phyloP scores from a whole-genome alignment of 2,329 filamentous ascomycete genomes.

The Penicillium sclerotigenum region DNA sequence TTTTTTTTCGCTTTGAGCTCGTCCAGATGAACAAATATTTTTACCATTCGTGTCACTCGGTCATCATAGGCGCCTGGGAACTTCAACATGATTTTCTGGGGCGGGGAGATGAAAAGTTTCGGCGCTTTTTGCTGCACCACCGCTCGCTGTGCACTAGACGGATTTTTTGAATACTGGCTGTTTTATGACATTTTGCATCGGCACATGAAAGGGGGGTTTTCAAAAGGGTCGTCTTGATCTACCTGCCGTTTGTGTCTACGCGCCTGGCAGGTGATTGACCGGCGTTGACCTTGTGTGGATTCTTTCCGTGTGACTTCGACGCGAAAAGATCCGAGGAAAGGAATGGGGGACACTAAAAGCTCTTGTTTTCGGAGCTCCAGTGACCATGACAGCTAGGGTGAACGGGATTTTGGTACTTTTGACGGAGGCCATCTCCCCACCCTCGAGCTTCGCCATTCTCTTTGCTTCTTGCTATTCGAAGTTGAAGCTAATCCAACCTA shows the following conservation, averaged over 20 bases:
- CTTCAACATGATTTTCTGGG: constrained; percentile 22
- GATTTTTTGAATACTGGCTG: constrained; percentile 23
- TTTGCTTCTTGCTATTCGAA: constrained; percentile 15
- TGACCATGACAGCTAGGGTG: constrained; percentile 7
- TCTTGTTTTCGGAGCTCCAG: constrained; percentile 1
- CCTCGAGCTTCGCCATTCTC: constrained; percentile 6
- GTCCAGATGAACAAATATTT: constrained; percentile 33
- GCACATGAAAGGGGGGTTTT: constrained; percentile 25
- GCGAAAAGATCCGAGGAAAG: background rate
- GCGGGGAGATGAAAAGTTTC: constrained; percentile 24
- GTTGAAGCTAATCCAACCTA: constrained; percentile 15
- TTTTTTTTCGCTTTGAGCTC: constrained; percentile 29
- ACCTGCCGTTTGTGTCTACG: constrained; percentile 11
- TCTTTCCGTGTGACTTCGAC: background rate
- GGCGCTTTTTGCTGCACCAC: constrained; percentile 36
- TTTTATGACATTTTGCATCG: constrained; percentile 33
- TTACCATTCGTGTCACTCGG: constrained; percentile 41
- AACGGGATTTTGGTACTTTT: constrained; percentile 7
- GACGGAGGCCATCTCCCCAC: constrained; percentile 15
- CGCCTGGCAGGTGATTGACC: constrained; percentile 17
- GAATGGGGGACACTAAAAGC: background rate
- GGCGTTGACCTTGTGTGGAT: constrained; percentile 11
- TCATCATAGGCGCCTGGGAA: constrained; percentile 38
- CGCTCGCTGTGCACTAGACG: constrained; percentile 41
- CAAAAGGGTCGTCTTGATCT: constrained; percentile 2